Evolutionary conservation across 805 yeast species (phyloP), one percentile per base, ranked within the genome.

Genomic region (Brettanomyces nanus): DNA sequence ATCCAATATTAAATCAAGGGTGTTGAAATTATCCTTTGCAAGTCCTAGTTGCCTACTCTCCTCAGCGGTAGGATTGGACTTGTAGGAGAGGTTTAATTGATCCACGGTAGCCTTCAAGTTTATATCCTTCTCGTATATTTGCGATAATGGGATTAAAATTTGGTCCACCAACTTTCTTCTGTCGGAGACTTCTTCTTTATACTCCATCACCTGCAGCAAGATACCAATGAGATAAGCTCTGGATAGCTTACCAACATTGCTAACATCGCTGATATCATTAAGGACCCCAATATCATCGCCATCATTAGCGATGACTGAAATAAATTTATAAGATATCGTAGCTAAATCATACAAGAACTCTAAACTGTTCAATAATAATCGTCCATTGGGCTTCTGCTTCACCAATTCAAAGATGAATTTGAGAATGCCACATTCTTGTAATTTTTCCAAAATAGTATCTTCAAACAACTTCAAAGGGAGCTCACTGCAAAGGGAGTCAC

Each of bases 1-100:
- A 55, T 90, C 97, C 18, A 89, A 59, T 0, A 82, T 66, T 1
- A 80, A 68, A 48, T 85, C 95, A 18, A 83, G 62, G 4, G 83
- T 68, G 45, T 80, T 80, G 35, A 82, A 58, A 35, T 72, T 69
- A 31, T 69, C 59, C 45, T 71, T 69, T 3, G 83, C 75, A 11
- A 52, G 52, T 6, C 59, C 51, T 39, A 71, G 66, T 31, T 61
- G 64, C 2, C 33, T 62, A 9, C 62, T 42, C 18, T 51, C 49
- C 5, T 40, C 41, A 14, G 37, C 42, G n/a, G 43, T 42, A 5
- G 32, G 35, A 2, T 37, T 35, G 7, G 21, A 38, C n/a, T 35
- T 37, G 14, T 40, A 25, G 13, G 47, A 40, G 5, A 39, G 36
- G 27, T 43, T 39, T 11, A 48, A 31, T 22, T 41, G 40, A 5